Evolutionary conservation across 2,329 filamentous ascomycete species (phyloP).

Genomic region (Cladophialophora carrionii): DNA sequence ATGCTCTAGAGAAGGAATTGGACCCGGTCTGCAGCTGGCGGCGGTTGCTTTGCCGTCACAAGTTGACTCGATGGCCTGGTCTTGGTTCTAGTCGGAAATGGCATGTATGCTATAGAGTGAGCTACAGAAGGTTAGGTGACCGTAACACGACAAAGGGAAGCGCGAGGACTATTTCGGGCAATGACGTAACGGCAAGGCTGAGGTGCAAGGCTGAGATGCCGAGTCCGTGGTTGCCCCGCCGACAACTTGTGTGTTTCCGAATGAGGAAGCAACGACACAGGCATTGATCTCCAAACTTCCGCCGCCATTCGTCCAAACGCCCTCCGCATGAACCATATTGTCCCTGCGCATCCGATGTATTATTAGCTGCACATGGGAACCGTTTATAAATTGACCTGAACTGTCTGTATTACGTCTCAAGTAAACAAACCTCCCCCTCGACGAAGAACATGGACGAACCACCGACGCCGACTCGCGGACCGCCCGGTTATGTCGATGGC

Average conservation of each 20-base stretch:
- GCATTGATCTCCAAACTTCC: background rate
- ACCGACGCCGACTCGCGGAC: slow-evolving; percentile 38
- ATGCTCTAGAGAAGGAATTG: background rate
- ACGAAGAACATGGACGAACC: slow-evolving; percentile 32
- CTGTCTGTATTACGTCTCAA: background rate
- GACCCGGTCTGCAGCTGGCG: background rate
- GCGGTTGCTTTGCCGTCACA: background rate
- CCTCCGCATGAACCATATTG: slow-evolving; percentile 16
- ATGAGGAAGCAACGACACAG: slow-evolving; percentile 8
- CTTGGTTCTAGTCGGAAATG: background rate
- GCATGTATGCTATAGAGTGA: background rate
- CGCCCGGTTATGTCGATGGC: slow-evolving; percentile 48
- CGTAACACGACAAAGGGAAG: no score
- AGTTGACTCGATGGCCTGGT: background rate
- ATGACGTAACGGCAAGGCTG: slow-evolving; percentile 16
- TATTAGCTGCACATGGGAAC: slow-evolving; percentile 29
- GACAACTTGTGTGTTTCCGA: slow-evolving; percentile 14
- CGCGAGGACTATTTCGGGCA: background rate
- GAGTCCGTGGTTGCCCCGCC: slow-evolving; percentile 12
- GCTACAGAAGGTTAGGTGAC: no score
- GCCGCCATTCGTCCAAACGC: slow-evolving; percentile 15
- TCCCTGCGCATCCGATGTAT: background rate
- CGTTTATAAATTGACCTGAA: slow-evolving; percentile 23
- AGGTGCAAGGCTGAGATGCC: slow-evolving; percentile 16
- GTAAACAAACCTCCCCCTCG: slow-evolving; percentile 27